Percentiles rank a stretch among this genome's conserved stretches.
phyloP scores from a whole-genome alignment of 2,329 filamentous ascomycete genomes.

The Leptodontidium sp. region DNA sequence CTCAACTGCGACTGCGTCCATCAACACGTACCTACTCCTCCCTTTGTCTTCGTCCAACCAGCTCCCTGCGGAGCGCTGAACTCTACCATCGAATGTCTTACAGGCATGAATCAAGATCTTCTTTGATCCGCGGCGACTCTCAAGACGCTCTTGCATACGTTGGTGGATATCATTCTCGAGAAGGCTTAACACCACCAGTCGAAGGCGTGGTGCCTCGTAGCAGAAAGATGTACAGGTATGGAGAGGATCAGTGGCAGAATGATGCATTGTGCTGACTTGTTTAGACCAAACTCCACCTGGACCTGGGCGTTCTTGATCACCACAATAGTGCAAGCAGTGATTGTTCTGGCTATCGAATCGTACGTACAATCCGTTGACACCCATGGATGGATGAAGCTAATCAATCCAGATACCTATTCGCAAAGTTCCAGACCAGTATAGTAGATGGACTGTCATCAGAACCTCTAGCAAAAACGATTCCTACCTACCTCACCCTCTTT shows the following conservation, averaged over 20 bases:
- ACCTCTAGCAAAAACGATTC: constrained; percentile 76
- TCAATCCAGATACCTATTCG: constrained; percentile 78
- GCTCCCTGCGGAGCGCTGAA: constrained; percentile 44
- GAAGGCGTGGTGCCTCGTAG: constrained; percentile 43
- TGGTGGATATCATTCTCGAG: constrained; percentile 47
- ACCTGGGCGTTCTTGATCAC: constrained; percentile 84
- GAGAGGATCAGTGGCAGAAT: neutral
- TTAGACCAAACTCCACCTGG: constrained; percentile 78
- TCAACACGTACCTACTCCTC: constrained; percentile 26
- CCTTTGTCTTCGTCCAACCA: constrained; percentile 23
- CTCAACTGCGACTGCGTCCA: neutral
- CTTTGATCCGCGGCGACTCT: constrained; percentile 52
- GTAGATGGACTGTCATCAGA: constrained; percentile 56
- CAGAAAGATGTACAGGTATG: constrained; percentile 69
- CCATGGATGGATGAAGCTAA: neutral
- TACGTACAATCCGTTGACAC: constrained; percentile 56
- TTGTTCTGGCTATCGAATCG: constrained; percentile 87
- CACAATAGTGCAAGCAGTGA: constrained; percentile 77
- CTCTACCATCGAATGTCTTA: constrained; percentile 55
- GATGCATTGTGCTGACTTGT: constrained; percentile 12
- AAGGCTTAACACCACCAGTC: constrained; percentile 42
- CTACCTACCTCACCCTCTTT: constrained; percentile 94
- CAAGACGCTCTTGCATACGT: constrained; percentile 44
- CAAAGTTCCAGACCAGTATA: constrained; percentile 77
- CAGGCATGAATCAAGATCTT: constrained; percentile 55